These are phyloP conservation scores for Lenwebbia sp. DNA, from an alignment of 345 rosid species.

Conservation along the genomic window DNA sequence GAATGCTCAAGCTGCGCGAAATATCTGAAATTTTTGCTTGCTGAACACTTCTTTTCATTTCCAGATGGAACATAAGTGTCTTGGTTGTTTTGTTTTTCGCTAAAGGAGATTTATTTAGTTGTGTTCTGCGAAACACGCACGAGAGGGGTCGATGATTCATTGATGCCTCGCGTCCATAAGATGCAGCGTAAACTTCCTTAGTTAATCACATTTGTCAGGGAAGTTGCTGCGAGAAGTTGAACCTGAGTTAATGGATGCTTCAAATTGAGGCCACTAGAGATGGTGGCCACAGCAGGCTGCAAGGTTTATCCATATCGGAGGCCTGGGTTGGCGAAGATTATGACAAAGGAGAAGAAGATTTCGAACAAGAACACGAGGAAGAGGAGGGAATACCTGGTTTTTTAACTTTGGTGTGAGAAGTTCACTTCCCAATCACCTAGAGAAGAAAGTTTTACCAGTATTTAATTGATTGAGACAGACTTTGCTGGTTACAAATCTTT, in stretches of 20 bases:
- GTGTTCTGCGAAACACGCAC: too few species aligned
- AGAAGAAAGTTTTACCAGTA: not conserved
- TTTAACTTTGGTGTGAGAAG: not conserved
- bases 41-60: too few species aligned
- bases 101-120: too few species aligned
- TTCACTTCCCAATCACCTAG: too few species aligned
- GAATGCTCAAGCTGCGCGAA: too few species aligned
- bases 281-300: conserved; percentile 49
- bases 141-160: too few species aligned
- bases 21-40: too few species aligned
- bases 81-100: too few species aligned
- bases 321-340: conserved; percentile 13
- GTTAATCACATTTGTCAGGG: conserved; percentile 22
- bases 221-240: conserved; percentile 59
- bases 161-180: not conserved
- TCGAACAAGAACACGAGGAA: conserved; percentile 40
- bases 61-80: too few species aligned
- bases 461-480: not conserved
- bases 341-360: conserved; percentile 15
- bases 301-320: conserved; percentile 20
- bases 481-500: not conserved
- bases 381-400: not conserved
- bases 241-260: conserved; percentile 65
- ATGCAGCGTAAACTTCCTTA: not conserved
- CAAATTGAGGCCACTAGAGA: conserved; percentile 56